phyloP scores from a whole-genome alignment of 768 basidiomycete genomes.

The Terana coerulea region DNA sequence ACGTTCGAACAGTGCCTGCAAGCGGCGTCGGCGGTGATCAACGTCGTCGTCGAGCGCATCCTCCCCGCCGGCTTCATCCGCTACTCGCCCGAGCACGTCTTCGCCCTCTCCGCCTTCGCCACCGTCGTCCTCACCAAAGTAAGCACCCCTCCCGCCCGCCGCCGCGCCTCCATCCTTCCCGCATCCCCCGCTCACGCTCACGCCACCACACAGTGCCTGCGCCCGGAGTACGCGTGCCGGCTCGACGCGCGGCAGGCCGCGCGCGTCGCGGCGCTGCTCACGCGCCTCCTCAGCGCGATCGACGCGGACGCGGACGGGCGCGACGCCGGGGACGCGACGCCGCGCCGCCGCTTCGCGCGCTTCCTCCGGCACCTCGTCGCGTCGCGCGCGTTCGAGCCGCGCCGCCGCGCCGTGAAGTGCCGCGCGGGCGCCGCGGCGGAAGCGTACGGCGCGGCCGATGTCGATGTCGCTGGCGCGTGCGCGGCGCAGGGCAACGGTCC shows the following conservation, averaged over 20 bases:
- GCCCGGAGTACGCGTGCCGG: conserved; percentile 44
- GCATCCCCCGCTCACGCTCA: not conserved
- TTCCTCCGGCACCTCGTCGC: conserved; percentile 19
- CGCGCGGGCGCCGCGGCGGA: not conserved
- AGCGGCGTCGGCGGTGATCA: conserved; percentile 54
- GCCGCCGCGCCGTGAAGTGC: not conserved
- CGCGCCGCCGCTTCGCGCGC: conserved; percentile 19
- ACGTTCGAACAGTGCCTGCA: conserved; percentile 38
- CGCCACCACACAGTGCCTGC: conserved; percentile 27
- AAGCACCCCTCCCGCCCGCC: conserved; percentile 16
- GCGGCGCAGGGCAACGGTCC: not conserved
- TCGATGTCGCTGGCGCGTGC: not conserved
- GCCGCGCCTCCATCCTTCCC: not conserved
- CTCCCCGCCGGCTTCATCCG: conserved; percentile 53
- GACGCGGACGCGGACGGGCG: conserved; percentile 12
- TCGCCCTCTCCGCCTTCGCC: conserved; percentile 46
- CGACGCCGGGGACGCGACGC: conserved; percentile 18
- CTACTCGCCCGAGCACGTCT: conserved; percentile 45
- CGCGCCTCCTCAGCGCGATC: conserved; percentile 17
- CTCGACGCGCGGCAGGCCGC: conserved; percentile 29
- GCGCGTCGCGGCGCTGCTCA: conserved; percentile 21
- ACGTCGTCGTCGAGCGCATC: conserved; percentile 46
- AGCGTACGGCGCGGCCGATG: not conserved
- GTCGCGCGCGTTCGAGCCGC: conserved; percentile 1
- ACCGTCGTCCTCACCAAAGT: conserved; percentile 62